Conservation (phyloP, 2,329 filamentous ascomycete species). For the Tolypocladium sp. region DNA sequence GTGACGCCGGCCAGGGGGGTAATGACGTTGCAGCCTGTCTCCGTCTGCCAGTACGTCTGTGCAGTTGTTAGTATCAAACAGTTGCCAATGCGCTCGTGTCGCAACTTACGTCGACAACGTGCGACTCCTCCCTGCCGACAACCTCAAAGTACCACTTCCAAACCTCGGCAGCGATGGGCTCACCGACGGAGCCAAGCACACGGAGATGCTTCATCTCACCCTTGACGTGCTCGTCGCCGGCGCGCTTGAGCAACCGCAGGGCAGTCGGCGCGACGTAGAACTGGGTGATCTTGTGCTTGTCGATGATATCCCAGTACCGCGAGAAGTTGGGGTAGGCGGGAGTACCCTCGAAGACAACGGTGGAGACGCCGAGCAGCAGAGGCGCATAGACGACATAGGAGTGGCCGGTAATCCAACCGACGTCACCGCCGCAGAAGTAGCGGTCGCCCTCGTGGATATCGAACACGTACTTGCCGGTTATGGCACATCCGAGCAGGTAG, state of each 20-base stretch:
- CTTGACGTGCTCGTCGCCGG: slow-evolving; percentile 86
- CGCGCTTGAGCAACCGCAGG: slow-evolving; percentile 85
- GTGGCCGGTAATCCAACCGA: slow-evolving; percentile 98
- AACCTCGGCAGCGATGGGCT: slow-evolving; percentile 94
- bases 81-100: too few relatives aligned
- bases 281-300: slow-evolving; percentile 89
- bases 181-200: slow-evolving; percentile 88
- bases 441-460: slow-evolving; percentile 90
- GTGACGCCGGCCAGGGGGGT: slow-evolving; percentile 87
- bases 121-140: slow-evolving; percentile 86
- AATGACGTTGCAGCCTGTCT: slow-evolving; percentile 95
- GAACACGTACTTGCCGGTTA: slow-evolving; percentile 97
- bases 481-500: slow-evolving; percentile 86
- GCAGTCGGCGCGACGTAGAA: slow-evolving; percentile 98
- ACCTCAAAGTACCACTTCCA: slow-evolving; percentile 99
- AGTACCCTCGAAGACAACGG: slow-evolving; percentile 95
- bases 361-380: slow-evolving; percentile 83
- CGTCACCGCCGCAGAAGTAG: slow-evolving; percentile 97
- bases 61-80: slow-evolving; percentile 9
- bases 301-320: slow-evolving; percentile 97
- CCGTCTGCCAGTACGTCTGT: slow-evolving; percentile 99
- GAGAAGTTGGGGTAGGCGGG: slow-evolving; percentile 97
- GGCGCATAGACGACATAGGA: slow-evolving; percentile 98
- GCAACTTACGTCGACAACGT: slow-evolving; percentile 77
- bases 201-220: slow-evolving; percentile 81